Percentiles rank a stretch among this genome's conserved stretches.
Conservation (phyloP, 306 rosid genomes). For the Phaseolus lunatus region DNA sequence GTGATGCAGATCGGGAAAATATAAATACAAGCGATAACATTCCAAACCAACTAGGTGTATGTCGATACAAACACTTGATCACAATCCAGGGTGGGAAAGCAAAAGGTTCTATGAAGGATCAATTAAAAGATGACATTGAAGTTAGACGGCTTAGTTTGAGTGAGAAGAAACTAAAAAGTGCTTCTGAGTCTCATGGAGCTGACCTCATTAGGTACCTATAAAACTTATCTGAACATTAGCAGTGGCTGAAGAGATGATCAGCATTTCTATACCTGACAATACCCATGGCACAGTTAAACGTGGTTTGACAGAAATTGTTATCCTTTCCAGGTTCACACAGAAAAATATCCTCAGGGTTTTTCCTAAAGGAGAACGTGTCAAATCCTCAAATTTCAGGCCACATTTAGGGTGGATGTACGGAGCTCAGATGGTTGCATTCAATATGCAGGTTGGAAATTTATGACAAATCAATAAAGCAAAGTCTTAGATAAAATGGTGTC, state of each 20-base stretch:
- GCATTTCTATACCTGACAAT: background rate
- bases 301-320: slow-evolving; percentile 22
- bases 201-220: slow-evolving; percentile 73
- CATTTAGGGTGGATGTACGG: slow-evolving; percentile 91
- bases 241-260: slow-evolving; percentile 16
- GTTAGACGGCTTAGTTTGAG: slow-evolving; percentile 84
- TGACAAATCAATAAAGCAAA: slow-evolving; percentile 7
- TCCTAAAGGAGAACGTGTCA: slow-evolving; percentile 85
- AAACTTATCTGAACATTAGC: background rate
- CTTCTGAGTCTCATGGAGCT: slow-evolving; percentile 62
- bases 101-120: slow-evolving; percentile 66
- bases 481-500: background rate
- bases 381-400: slow-evolving; percentile 82
- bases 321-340: slow-evolving; percentile 80
- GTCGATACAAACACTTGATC: slow-evolving; percentile 70
- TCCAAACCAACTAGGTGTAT: slow-evolving; percentile 47
- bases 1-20: slow-evolving; percentile 62
- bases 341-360: slow-evolving; percentile 74
- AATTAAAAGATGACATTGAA: slow-evolving; percentile 58
- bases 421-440: slow-evolving; percentile 96
- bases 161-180: slow-evolving; percentile 78
- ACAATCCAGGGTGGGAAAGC: slow-evolving; percentile 84
- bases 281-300: background rate
- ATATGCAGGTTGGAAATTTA: slow-evolving; percentile 84
- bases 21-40: slow-evolving; percentile 45